Percentiles rank a stretch among this genome's conserved stretches.
Evolutionary conservation across 805 yeast genomes (phyloP).

Genomic region (Pichia insulana): DNA sequence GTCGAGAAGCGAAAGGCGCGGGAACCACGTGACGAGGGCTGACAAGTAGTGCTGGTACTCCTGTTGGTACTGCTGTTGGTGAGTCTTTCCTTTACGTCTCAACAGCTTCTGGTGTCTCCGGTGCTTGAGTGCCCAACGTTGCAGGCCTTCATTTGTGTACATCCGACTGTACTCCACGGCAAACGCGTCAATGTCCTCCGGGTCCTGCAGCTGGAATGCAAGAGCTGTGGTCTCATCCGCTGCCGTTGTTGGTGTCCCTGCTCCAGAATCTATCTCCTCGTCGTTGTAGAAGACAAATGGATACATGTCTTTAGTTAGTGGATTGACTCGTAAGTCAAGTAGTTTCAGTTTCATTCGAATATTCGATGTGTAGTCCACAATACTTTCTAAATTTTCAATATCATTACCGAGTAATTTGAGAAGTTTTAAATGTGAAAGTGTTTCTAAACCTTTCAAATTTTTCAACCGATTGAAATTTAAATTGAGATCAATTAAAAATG

Average conservation of each 20-base stretch:
- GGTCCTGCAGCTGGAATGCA: conserved; percentile 36
- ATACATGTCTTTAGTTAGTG: conserved; percentile 37
- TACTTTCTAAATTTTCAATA: conserved; percentile 27
- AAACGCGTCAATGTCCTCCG: conserved; percentile 46
- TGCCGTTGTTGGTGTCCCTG: background rate
- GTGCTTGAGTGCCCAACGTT: conserved; percentile 36
- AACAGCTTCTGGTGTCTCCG: conserved; percentile 7
- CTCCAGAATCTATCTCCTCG: conserved; percentile 8
- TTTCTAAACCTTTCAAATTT: conserved; percentile 28
- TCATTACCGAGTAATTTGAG: conserved; percentile 40
- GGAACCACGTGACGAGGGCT: too few species aligned
- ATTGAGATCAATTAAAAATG: conserved; percentile 39
- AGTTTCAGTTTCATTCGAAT: conserved; percentile 28
- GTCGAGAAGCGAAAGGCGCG: too few species aligned
- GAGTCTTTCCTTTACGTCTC: background rate
- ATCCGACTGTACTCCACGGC: conserved; percentile 37
- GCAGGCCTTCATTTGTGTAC: conserved; percentile 23
- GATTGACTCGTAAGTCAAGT: conserved; percentile 43
- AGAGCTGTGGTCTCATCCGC: conserved; percentile 6
- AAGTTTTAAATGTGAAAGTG: conserved; percentile 29
- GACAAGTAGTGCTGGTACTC: too few species aligned
- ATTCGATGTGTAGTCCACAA: conserved; percentile 26
- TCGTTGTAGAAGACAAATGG: conserved; percentile 48
- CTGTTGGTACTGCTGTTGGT: too few species aligned
- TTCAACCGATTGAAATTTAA: conserved; percentile 40